Conservation (phyloP, 768 basidiomycete genomes). For the Candolleomyces aberdarensis region DNA sequence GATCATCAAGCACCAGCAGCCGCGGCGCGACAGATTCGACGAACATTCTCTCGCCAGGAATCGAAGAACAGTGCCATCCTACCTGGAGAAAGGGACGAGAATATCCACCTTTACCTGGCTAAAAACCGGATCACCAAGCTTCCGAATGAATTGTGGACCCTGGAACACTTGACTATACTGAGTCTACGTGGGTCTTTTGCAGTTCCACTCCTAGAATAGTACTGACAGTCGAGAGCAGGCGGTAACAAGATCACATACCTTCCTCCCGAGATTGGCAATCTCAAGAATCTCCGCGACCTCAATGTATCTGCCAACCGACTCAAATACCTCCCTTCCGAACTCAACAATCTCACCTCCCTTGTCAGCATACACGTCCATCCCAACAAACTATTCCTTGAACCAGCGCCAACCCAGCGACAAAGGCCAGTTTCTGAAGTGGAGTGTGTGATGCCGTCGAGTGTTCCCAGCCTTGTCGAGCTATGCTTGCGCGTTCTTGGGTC, state of each 20-base stretch:
- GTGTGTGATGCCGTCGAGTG: conserved; percentile 12
- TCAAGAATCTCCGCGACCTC: conserved; percentile 54
- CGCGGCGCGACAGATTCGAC: conserved; percentile 12
- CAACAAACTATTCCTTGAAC: conserved; percentile 52
- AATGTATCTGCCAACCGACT: conserved; percentile 61
- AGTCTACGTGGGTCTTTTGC: conserved; percentile 51
- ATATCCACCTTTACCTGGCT: conserved; percentile 56
- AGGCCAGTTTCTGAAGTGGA: conserved; percentile 25
- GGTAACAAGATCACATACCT: conserved; percentile 52
- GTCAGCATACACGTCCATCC: conserved; percentile 44
- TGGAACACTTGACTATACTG: conserved; percentile 58
- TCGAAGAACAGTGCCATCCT: conserved; percentile 28
- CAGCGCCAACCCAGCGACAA: conserved; percentile 7
- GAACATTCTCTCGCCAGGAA: conserved; percentile 21
- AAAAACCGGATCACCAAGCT: conserved; percentile 51
- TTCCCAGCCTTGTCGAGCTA: conserved; percentile 33
- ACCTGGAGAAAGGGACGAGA: conserved; percentile 39
- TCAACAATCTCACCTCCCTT: conserved; percentile 39
- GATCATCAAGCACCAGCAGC: conserved; percentile 22
- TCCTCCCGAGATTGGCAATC: conserved; percentile 59
- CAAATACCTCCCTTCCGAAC: conserved; percentile 60
- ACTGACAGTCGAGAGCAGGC: conserved; percentile 38
- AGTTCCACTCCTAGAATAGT: not conserved
- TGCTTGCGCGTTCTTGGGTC: conserved; percentile 32
- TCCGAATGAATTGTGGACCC: conserved; percentile 54